Percentiles rank a stretch among this genome's conserved stretches.
These are phyloP conservation scores for Scheffersomyces illinoinensis DNA, from an alignment of 1,139 yeast species.

Conservation along the genomic window DNA sequence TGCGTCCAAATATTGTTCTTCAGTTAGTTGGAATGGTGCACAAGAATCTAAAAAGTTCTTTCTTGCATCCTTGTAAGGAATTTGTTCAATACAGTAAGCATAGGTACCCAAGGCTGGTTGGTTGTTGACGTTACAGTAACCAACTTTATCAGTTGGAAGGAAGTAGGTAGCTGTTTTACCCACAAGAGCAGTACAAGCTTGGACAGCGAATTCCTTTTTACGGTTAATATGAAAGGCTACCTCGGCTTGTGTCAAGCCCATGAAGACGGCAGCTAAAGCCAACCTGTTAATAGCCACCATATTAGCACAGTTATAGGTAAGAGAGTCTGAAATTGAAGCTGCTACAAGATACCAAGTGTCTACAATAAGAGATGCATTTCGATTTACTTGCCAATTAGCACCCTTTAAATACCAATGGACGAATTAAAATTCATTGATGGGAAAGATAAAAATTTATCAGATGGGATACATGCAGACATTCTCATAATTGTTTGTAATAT, in stretches of 20 bases:
- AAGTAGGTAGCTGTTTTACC: conserved; percentile 27
- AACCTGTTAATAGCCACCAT: not conserved
- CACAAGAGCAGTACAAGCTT: conserved; percentile 30
- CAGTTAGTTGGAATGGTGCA: conserved; percentile 25
- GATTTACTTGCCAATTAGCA: not conserved
- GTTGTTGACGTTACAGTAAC: conserved; percentile 31
- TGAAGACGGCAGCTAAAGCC: not conserved
- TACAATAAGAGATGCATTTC: not conserved
- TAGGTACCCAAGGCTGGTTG: conserved; percentile 43
- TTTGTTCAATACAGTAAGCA: conserved; percentile 33
- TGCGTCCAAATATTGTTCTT: conserved; percentile 28
- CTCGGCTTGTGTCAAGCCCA: not conserved
- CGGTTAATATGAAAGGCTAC: conserved; percentile 6
- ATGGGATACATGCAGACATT: not conserved
- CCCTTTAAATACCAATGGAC: not conserved
- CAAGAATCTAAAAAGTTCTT: conserved; percentile 27
- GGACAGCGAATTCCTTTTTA: conserved; percentile 10
- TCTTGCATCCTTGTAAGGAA: conserved; percentile 26
- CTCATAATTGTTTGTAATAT: not conserved
- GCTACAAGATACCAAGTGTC: not conserved
- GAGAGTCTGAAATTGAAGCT: not conserved
- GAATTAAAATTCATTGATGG: not conserved
- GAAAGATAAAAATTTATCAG: conserved; percentile 1
- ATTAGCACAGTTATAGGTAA: not conserved
- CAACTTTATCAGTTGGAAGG: conserved; percentile 23